Percentiles rank a stretch among this genome's conserved stretches.
Conservation (phyloP, 2,329 filamentous ascomycete species). For the Dactylellina cionopaga region DNA sequence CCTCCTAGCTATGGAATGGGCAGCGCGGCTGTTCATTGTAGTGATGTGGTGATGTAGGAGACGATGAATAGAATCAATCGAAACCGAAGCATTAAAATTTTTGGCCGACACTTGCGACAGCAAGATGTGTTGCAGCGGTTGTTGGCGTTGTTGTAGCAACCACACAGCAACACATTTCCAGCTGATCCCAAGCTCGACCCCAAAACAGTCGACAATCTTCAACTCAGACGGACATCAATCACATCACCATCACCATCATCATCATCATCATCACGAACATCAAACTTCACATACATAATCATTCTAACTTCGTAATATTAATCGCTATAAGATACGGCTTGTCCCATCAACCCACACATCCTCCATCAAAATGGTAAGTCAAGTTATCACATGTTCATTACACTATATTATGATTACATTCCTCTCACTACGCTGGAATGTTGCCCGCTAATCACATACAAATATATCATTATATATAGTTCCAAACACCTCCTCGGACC, state of each 20-base stretch:
- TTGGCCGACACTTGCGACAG: not conserved
- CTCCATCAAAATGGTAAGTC: constrained; percentile 25
- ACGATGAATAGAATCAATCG: not conserved
- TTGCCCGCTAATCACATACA: not conserved
- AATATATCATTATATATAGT: constrained; percentile 8
- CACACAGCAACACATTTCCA: constrained; percentile 24
- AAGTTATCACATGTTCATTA: not conserved
- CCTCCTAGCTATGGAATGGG: constrained; percentile 9
- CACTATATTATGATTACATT: no score
- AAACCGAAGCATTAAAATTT: constrained; percentile 2
- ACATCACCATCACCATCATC: not conserved
- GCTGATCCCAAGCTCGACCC: not conserved
- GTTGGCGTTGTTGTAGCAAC: constrained; percentile 45
- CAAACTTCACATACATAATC: no score
- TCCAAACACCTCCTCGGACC: constrained; percentile 54
- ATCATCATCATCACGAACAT: not conserved
- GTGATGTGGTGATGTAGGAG: not conserved
- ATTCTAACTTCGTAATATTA: not conserved
- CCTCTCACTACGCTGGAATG: no score
- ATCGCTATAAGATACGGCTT: not conserved
- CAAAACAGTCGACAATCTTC: constrained; percentile 11
- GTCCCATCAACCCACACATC: constrained; percentile 1
- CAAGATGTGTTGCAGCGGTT: constrained; percentile 9
- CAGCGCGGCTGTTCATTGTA: constrained; percentile 19
- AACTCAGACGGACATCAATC: not conserved